These are phyloP conservation scores for Coemansia sp. DNA, from an alignment of 192 early-diverging fungal species.

Conservation along the genomic window DNA sequence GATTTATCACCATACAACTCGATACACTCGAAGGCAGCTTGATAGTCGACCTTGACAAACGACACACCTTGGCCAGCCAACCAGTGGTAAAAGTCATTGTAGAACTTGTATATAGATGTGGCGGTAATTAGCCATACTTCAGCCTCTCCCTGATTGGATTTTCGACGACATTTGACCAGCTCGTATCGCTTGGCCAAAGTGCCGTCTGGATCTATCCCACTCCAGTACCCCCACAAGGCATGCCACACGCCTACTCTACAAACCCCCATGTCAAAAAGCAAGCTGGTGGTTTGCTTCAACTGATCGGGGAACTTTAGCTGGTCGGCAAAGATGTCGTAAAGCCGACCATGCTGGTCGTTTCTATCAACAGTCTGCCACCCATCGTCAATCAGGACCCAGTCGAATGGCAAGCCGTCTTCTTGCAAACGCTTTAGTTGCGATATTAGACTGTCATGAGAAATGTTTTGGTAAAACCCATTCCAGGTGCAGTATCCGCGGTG, in stretches of 20 bases:
- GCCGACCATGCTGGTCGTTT: conserved; percentile 16
- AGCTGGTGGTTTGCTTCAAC: conserved; percentile 25
- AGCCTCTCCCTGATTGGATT: conserved; percentile 10
- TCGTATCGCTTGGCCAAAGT: conserved; percentile 17
- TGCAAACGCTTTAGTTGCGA: neutral
- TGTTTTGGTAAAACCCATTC: conserved; percentile 42
- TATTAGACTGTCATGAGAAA: conserved; percentile 18
- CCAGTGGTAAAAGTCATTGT: conserved; percentile 55
- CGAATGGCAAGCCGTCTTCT: conserved; percentile 7
- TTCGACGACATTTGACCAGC: conserved; percentile 23
- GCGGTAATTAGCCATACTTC: conserved; percentile 27
- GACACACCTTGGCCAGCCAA: conserved; percentile 45
- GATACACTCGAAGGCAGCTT: conserved; percentile 53
- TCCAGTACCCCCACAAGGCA: conserved; percentile 61
- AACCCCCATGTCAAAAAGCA: conserved; percentile 25
- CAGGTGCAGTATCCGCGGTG: conserved; percentile 42
- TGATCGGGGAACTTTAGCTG: conserved; percentile 48
- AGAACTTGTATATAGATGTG: conserved; percentile 33
- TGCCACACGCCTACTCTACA: conserved; percentile 57
- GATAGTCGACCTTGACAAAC: conserved; percentile 60
- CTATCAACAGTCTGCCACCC: conserved; percentile 50
- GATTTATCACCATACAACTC: conserved; percentile 3
- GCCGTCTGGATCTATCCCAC: conserved; percentile 48
- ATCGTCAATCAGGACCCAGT: conserved; percentile 55
- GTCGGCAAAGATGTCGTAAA: conserved; percentile 40